A percentile compares a stretch with the other conserved stretches of the same genome.
phyloP scores from a whole-genome alignment of 805 yeast species.

The Clavispora fructus region DNA sequence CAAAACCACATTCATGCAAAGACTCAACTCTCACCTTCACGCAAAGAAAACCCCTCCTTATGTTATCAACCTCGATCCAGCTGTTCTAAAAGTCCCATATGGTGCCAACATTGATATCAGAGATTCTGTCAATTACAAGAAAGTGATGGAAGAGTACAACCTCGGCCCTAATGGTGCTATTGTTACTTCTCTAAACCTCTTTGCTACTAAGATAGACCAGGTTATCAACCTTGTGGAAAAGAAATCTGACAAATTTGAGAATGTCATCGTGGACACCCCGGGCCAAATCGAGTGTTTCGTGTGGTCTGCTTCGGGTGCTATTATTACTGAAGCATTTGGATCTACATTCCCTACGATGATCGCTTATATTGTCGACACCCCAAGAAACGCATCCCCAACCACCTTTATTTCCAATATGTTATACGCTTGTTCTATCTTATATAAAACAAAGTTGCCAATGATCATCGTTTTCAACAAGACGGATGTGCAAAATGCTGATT shows the following conservation, averaged over 20 bases:
- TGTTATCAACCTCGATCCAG: constrained; percentile 93
- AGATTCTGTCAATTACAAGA: constrained; percentile 90
- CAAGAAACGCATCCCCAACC: constrained; percentile 88
- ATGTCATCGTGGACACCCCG: constrained; percentile 92
- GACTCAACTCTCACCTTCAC: constrained; percentile 86
- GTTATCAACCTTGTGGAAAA: constrained; percentile 83
- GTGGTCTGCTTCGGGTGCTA: constrained; percentile 97
- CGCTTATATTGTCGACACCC: constrained; percentile 95
- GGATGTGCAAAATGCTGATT: constrained; percentile 77
- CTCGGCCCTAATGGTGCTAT: constrained; percentile 98
- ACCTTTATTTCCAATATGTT: constrained; percentile 98
- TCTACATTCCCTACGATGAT: constrained; percentile 92
- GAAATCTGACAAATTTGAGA: constrained; percentile 49
- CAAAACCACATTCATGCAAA: constrained; percentile 95
- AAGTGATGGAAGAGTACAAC: constrained; percentile 93
- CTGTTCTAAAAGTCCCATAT: constrained; percentile 89
- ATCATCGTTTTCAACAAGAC: constrained; percentile 93
- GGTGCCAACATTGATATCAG: constrained; percentile 93
- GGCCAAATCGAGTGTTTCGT: constrained; percentile 98
- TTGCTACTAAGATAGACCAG: constrained; percentile 94
- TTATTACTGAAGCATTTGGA: constrained; percentile 94
- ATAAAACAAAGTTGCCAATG: constrained; percentile 96
- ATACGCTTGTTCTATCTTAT: constrained; percentile 93
- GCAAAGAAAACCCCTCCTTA: constrained; percentile 72
- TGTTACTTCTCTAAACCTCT: constrained; percentile 87